Evolutionary conservation across 345 rosid genomes (phyloP).

Genomic region (Nasturtium officinale): DNA sequence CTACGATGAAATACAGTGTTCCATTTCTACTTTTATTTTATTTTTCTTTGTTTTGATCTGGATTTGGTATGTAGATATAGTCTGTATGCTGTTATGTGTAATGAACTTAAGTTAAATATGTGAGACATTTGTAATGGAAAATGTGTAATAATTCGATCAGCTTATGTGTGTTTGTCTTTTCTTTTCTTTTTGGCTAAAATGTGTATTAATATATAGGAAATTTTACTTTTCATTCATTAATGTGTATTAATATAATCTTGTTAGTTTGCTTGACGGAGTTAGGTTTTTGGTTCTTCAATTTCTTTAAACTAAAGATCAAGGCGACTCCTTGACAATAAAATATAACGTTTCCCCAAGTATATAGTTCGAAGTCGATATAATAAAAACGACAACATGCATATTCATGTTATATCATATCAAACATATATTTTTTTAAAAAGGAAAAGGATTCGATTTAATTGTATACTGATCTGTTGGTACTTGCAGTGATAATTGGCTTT

Average conservation of each 20-base stretch:
- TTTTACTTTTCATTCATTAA: not conserved
- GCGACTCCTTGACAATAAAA: not conserved
- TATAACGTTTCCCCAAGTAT: not conserved
- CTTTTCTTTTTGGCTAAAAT: not conserved
- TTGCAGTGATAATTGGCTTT: conserved; percentile 38
- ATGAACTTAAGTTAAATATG: conserved; percentile 33
- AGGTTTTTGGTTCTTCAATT: not conserved
- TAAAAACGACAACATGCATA: not conserved
- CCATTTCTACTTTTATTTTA: conserved; percentile 24
- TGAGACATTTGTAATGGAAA: conserved; percentile 27
- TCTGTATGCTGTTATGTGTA: conserved; percentile 35
- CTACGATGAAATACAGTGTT: conserved; percentile 29
- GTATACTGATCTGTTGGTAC: conserved; percentile 33
- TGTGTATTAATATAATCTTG: not conserved
- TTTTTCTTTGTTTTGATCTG: conserved; percentile 37
- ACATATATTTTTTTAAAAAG: not conserved
- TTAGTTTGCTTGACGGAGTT: not conserved
- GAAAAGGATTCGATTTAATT: not conserved
- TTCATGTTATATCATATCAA: conserved; percentile 5
- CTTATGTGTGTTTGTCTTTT: conserved; percentile 8
- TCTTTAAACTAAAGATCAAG: not conserved
- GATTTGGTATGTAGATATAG: conserved; percentile 43
- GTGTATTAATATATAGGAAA: not conserved
- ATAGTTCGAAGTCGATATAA: not conserved
- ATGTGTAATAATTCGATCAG: conserved; percentile 39